phyloP scores from a whole-genome alignment of 495 filamentous ascomycete genomes.

The Lepidopterella palustris region DNA sequence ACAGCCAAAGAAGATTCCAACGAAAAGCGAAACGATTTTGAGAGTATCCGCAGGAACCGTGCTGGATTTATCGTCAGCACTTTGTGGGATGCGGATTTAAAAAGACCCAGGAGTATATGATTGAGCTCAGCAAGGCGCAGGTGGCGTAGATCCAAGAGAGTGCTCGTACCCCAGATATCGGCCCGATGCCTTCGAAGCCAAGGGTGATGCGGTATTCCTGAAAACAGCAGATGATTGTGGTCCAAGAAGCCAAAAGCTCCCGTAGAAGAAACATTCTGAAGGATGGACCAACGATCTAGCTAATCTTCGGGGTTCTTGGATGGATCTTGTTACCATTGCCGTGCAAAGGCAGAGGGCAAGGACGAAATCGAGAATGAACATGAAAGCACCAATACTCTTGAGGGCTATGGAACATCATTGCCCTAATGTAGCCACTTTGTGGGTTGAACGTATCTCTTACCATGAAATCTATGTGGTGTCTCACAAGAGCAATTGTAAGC shows the following conservation, averaged over 20 bases:
- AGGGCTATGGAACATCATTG: no score
- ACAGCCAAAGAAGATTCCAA: not conserved
- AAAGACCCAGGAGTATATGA: not conserved
- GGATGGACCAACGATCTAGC: not conserved
- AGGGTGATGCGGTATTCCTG: not conserved
- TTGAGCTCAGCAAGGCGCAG: not conserved
- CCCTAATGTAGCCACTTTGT: no score
- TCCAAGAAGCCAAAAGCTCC: not conserved
- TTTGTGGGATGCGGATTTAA: not conserved
- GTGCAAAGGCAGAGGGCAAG: not conserved
- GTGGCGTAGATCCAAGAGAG: not conserved
- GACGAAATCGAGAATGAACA: not conserved
- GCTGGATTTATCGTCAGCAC: not conserved
- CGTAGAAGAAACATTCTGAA: not conserved
- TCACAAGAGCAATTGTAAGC: no score
- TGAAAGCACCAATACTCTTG: not conserved
- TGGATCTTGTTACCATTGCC: not conserved
- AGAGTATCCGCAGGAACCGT: not conserved
- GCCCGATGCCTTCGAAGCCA: not conserved
- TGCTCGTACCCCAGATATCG: not conserved
- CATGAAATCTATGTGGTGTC: no score
- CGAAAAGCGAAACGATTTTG: no score
- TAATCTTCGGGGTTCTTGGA: not conserved
- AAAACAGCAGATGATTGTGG: not conserved
- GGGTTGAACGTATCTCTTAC: no score